Base-by-base conservation (phyloP, 1,284 basidiomycete species). In the Peniophora sp. region DNA sequence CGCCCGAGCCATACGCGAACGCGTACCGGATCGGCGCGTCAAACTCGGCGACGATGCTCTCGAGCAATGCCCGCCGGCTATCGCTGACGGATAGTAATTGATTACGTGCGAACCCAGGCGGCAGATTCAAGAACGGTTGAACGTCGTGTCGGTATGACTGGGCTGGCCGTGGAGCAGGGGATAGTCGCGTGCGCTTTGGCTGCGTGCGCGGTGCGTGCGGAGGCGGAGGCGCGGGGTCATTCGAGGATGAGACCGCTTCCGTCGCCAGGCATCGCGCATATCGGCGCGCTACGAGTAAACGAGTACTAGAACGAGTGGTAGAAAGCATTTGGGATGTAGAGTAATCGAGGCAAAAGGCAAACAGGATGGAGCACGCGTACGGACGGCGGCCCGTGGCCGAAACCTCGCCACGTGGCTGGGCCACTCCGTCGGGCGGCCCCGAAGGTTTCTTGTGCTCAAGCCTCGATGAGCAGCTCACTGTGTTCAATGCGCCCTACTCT, bases 1-100 rank as follows among this genome's bases (percentile, higher is more conserved):
- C 92, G 0, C 92, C 93, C 0, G 88, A 92, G n/a, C 93, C 93
- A 64, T 97, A 97, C 0, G 92, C 93, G 63, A 95, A 93, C 0
- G 93, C 93, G 69, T 94, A 95, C 22, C 92, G 82, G 38, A 95
- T 87, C 9, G 92, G 92, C 0, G 91, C 87, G 48, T 88, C 75
- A 62, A 96, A 96, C 52, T 81, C 74, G 22, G 71, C 68, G 45
- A 92, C 82, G 53, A 93, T 85, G 50, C 74, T 73, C 63, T 91
- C 85, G 19, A 93, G 74, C n/a, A 92, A 72, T 3, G 81, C 80
- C 16, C 88, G 78, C 2, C 87, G 90, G 27, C 83, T 81, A 63
- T 85, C 83, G 8, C 86, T 75, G 3, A 92, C 87, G 0, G 83
- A 78, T 2, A 92, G 73, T 11, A 89, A 71, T 66, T 92, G 89